Base-by-base conservation (phyloP, 305 asterid species). In the Fraxinus albicans region DNA sequence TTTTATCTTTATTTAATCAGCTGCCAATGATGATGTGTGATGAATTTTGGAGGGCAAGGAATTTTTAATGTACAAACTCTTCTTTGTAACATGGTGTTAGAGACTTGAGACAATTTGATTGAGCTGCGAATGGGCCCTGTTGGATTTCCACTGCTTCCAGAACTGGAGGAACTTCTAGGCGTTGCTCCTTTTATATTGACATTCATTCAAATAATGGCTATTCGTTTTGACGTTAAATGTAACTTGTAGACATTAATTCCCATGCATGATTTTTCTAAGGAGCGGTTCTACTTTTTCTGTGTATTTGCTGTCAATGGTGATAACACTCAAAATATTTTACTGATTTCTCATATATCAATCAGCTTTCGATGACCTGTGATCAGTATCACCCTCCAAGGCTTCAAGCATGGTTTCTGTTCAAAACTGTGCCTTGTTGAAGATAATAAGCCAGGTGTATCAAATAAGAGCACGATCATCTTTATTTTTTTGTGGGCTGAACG, bases 1-100 rank as follows among this genome's bases (percentile, higher is more conserved):
- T 86, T 73, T 73, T 84, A 83, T 88, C 85, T 84, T 88, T 89
- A 89, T 90, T 87, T 84, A 84, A 90, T 89, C 99, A 94, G 97
- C 97, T 91, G 90, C 91, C 96, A 91, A 84, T 91, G 98, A 91
- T 88, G 98, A 94, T 88, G 95, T 91, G 92, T 96, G 97, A 94
- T 89, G 95, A 88, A 85, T 89, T 86, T 80, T 89, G 92, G 85
- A 88, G 92, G 88, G 86, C 83, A 82, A 88, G 93, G 86, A 80
- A 70, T 83, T 55, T 78, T 75, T 88, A 82, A 76, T 76, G 74
- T 86, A 80, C 87, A 73, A 78, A 63, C 73, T 78, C 83, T 82
- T 81, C 86, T 77, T 78, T 85, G 80, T 85, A 88, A 83, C 40
- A 81, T 80, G 81, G 80, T 77, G 80, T 77, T 79, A 83, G 81